Base-by-base conservation (phyloP, 1,284 basidiomycete species). In the Pterula multifida region DNA sequence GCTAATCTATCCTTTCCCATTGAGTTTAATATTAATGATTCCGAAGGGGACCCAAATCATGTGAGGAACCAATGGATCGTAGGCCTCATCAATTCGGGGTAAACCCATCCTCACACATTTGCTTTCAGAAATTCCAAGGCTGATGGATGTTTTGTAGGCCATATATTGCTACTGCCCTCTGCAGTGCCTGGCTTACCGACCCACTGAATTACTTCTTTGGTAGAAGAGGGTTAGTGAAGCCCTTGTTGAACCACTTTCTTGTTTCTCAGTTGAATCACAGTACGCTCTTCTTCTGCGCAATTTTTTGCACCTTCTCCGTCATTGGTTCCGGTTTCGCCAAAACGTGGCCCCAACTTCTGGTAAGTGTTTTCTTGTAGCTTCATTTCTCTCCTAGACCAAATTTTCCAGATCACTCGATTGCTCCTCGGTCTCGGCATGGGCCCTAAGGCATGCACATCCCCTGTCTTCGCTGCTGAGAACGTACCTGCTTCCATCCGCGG, bases 341-440 rank as follows among this genome's bases (percentile, higher is more conserved):
- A 53, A 75, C 71, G 28, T 83, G 81, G 80, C 65, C 69, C 45
- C 62, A 72, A 58, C 61, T 69, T 47, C 54, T 72, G 52, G 65
- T 73, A 55, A 49, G 67, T 61, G 32, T 50, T 32, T 19, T 15
- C 32, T 52, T 36, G 13, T 46, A 25, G 15, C 35, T 36, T 47
- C 50, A 22, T 21, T 24, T 28, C 35, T 13, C 26, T 39, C 62
- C 69, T 42, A 65, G 69, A 55, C 15, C 23, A 21, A 17, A 52
- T n/a, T 21, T 45, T 13, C 19, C 46, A 71, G 68, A 67, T 75
- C 25, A 72, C 73, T 45, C 75, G 81, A 45, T 58, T 83, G 2
- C 63, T 81, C 3, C 69, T 85, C 6, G 80, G 81, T n/a, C 58
- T 84, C 32, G 81, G 80, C 21, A 82, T 85, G 69, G 81, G 81